These are phyloP conservation scores for Xylaria sp. DNA, from an alignment of 2,329 filamentous ascomycete genomes.

Conservation along the genomic window DNA sequence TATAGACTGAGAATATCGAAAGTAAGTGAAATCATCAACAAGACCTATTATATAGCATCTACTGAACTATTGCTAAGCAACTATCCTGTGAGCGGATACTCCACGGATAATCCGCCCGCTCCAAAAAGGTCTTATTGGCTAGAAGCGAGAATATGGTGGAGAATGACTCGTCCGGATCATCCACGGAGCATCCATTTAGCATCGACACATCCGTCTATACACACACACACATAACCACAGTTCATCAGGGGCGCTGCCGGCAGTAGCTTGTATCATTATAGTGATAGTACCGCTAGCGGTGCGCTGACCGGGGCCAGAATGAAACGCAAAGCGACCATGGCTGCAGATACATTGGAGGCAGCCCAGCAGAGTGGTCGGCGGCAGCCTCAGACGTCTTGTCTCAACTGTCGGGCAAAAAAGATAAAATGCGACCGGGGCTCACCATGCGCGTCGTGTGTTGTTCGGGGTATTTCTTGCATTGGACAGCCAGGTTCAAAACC, in stretches of 20 bases:
- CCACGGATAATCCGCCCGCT: constrained; percentile 26
- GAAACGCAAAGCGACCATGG: constrained; percentile 36
- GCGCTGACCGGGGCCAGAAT: constrained; percentile 15
- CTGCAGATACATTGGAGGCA: not conserved
- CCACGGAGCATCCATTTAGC: constrained; percentile 13
- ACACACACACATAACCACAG: too few relatives aligned
- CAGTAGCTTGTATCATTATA: not conserved
- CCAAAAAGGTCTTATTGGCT: not conserved
- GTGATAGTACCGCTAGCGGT: not conserved
- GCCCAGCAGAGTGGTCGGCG: constrained; percentile 34
- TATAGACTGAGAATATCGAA: not conserved
- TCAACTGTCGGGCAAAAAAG: constrained; percentile 50
- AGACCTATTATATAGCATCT: not conserved
- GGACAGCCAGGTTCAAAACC: constrained; percentile 22
- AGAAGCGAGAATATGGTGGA: not conserved
- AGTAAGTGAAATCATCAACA: not conserved
- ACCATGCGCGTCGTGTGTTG: constrained; percentile 48
- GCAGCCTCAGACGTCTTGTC: constrained; percentile 50
- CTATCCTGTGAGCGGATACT: constrained; percentile 16
- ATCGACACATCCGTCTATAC: not conserved
- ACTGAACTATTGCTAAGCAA: constrained; percentile 7
- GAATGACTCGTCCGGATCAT: constrained; percentile 16
- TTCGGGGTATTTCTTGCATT: constrained; percentile 45
- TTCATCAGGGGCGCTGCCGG: not conserved
- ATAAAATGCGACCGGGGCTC: constrained; percentile 49